These are phyloP conservation scores for Dunaliella salina DNA, from an alignment of 163 green algal species.

Conservation along the genomic window DNA sequence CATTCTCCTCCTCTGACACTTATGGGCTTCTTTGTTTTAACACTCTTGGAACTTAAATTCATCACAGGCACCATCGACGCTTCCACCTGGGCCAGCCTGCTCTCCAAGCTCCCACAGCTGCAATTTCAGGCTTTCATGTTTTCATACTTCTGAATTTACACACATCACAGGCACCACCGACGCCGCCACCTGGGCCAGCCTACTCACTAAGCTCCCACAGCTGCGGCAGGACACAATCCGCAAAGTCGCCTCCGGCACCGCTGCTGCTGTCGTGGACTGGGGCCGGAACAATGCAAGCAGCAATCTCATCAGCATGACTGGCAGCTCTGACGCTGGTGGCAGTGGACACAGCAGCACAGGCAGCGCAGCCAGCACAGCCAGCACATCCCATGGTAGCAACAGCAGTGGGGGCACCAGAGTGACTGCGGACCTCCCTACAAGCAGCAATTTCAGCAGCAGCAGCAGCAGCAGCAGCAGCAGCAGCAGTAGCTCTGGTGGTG, in stretches of 20 bases:
- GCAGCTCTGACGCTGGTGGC: not conserved
- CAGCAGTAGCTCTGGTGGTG: not conserved
- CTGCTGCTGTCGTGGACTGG: not conserved
- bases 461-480: constrained; percentile 5
- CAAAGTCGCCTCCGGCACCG: not conserved
- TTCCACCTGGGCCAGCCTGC: not conserved
- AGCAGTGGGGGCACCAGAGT: not conserved
- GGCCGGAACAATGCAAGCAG: not conserved
- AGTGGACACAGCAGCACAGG: not conserved
- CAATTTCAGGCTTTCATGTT: too few species aligned
- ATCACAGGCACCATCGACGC: not conserved
- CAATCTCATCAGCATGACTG: not conserved
- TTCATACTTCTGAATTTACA: too few species aligned
- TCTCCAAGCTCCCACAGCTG: not conserved
- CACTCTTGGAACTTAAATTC: not conserved
- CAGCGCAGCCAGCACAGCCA: not conserved
- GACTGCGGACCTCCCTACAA: not conserved
- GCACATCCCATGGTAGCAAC: not conserved
- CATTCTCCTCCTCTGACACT: too few species aligned
- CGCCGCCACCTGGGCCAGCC: not conserved
- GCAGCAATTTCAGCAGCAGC: not conserved
- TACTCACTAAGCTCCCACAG: not conserved
- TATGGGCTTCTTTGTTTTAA: too few species aligned
- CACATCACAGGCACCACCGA: not conserved
- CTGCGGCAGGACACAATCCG: not conserved